phyloP scores from a whole-genome alignment of 768 basidiomycete species.

The Auriscalpium orientale region DNA sequence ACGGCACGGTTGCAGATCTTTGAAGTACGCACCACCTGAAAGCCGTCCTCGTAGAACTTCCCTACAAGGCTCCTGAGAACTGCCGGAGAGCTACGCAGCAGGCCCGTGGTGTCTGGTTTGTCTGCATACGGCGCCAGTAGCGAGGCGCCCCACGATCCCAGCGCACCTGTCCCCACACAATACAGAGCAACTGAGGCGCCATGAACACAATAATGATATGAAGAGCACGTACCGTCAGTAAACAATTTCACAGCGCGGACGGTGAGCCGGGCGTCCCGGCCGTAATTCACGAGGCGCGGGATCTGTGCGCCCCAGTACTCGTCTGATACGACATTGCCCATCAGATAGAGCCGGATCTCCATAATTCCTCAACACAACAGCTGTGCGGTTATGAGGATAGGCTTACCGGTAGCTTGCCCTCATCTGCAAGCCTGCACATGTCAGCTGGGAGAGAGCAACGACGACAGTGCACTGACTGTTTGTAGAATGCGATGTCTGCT shows the following conservation, averaged over 20 bases:
- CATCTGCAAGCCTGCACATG: slow-evolving; percentile 53
- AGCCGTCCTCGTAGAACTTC: slow-evolving; percentile 62
- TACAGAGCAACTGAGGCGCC: neutral
- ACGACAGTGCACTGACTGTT: slow-evolving; percentile 36
- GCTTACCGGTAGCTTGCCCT: slow-evolving; percentile 59
- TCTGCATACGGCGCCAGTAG: slow-evolving; percentile 81
- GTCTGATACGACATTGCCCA: slow-evolving; percentile 36
- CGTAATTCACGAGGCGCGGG: slow-evolving; percentile 22
- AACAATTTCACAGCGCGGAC: slow-evolving; percentile 66
- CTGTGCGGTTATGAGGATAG: neutral
- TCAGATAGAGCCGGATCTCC: slow-evolving; percentile 55
- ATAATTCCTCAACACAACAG: neutral
- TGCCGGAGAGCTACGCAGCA: slow-evolving; percentile 54
- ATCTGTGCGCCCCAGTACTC: slow-evolving; percentile 31
- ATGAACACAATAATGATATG: neutral
- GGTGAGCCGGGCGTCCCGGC: slow-evolving; percentile 23
- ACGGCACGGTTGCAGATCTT: neutral
- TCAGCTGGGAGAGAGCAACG: neutral
- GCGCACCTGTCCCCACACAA: slow-evolving; percentile 46
- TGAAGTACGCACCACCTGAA: slow-evolving; percentile 66
- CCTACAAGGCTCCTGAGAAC: slow-evolving; percentile 46
- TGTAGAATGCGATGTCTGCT: slow-evolving; percentile 53
- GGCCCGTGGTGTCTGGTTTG: slow-evolving; percentile 60
- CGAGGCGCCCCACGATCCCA: slow-evolving; percentile 91
- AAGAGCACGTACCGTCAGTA: slow-evolving; percentile 50